Percentiles rank a stretch among this genome's conserved stretches.
Conservation (phyloP, 768 basidiomycete species). For the Boletus pseudopeckii region DNA sequence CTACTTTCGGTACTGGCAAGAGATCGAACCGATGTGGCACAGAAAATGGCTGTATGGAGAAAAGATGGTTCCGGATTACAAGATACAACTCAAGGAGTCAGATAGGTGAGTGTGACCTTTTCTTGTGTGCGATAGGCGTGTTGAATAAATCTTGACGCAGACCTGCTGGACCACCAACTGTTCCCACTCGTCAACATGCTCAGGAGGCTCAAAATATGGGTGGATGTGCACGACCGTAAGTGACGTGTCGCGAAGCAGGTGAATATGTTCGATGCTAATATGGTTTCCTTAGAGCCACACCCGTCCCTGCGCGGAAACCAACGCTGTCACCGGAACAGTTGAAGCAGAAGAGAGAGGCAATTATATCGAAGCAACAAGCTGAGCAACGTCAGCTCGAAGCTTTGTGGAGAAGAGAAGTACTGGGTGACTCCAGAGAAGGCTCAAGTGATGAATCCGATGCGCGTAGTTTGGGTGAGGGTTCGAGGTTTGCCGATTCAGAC, state of each 20-base stretch:
- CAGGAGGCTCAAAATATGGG: not conserved
- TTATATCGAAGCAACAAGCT: conserved; percentile 10
- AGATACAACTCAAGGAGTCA: not conserved
- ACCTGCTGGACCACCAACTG: conserved; percentile 8
- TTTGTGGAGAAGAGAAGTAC: not conserved
- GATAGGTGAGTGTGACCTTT: conserved; percentile 3
- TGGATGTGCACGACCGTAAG: conserved; percentile 3
- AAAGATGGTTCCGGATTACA: not conserved
- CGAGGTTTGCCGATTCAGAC: not conserved
- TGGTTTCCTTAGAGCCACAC: not conserved
- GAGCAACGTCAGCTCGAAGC: conserved; percentile 13
- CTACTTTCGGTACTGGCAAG: conserved; percentile 28
- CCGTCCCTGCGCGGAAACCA: not conserved
- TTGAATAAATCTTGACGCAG: not conserved
- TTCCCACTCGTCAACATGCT: not conserved
- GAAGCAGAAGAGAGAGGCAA: conserved; percentile 7
- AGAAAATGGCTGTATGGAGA: conserved; percentile 26
- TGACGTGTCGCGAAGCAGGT: not conserved
- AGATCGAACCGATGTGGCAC: conserved; percentile 23
- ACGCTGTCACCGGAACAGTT: not conserved
- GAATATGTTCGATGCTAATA: not conserved
- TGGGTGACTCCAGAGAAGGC: not conserved
- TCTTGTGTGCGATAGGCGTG: not conserved
- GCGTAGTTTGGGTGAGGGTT: not conserved
- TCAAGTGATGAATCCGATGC: not conserved